Evolutionary conservation across 768 basidiomycete genomes (phyloP).

Genomic region (Suillus subaureus): DNA sequence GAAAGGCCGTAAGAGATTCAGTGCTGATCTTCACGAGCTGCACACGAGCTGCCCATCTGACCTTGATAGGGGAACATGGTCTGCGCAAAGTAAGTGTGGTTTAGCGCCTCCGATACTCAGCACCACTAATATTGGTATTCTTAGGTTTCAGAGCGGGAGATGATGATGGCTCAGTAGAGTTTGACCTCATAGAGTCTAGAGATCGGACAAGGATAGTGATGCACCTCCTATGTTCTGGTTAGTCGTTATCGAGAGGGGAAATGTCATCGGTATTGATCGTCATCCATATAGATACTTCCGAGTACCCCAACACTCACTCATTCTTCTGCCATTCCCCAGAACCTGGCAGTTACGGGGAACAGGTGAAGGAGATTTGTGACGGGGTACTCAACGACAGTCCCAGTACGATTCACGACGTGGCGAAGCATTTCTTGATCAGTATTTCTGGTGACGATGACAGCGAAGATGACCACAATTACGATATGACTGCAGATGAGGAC

Average conservation of each 20-base stretch:
- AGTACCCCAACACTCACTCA: slow-evolving; percentile 62
- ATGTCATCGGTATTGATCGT: background rate
- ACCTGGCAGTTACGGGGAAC: slow-evolving; percentile 37
- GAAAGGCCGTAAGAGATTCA: slow-evolving; percentile 60
- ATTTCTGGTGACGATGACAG: slow-evolving; percentile 37
- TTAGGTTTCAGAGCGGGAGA: slow-evolving; percentile 57
- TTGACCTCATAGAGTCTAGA: slow-evolving; percentile 41
- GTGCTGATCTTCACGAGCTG: slow-evolving; percentile 56
- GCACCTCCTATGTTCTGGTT: slow-evolving; percentile 54
- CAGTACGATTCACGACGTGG: slow-evolving; percentile 45
- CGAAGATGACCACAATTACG: slow-evolving; percentile 35
- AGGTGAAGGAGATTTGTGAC: slow-evolving; percentile 46
- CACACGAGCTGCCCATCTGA: slow-evolving; percentile 39
- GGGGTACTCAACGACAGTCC: slow-evolving; percentile 45
- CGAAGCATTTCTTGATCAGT: slow-evolving; percentile 42
- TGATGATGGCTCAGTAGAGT: slow-evolving; percentile 66
- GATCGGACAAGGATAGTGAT: slow-evolving; percentile 38
- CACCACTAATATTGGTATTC: background rate
- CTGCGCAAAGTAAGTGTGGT: slow-evolving; percentile 43
- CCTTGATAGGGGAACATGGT: slow-evolving; percentile 39
- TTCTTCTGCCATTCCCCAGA: slow-evolving; percentile 59
- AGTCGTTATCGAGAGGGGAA: slow-evolving; percentile 13
- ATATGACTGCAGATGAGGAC: slow-evolving; percentile 23
- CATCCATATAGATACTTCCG: slow-evolving; percentile 56
- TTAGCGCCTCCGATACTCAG: background rate